These are phyloP conservation scores for Afroboletus lepidellus DNA, from an alignment of 1,284 basidiomycete species.

Conservation along the genomic window DNA sequence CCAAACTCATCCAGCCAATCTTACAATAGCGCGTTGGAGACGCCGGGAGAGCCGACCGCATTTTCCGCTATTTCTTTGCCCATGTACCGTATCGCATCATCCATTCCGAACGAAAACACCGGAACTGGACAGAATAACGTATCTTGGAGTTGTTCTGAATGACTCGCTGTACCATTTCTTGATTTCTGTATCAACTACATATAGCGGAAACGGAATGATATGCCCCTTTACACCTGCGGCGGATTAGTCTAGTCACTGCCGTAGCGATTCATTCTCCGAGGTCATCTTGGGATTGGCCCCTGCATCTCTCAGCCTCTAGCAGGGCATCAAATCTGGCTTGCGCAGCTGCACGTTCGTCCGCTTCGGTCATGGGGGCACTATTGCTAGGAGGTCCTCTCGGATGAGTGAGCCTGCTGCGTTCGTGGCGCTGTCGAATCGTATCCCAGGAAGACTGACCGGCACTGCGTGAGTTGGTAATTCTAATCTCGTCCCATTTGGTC, in stretches of 20 bases:
- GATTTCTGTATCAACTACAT: constrained; percentile 6
- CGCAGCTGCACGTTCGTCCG: constrained; percentile 41
- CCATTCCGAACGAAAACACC: constrained; percentile 8
- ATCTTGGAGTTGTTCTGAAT: constrained; percentile 16
- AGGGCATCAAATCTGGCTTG: constrained; percentile 60
- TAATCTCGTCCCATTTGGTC: constrained; percentile 64
- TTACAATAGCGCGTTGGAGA: constrained; percentile 10
- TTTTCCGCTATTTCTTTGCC: constrained; percentile 6
- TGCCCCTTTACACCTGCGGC: neutral
- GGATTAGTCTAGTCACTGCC: neutral
- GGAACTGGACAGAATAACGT: constrained; percentile 5
- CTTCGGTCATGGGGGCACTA: constrained; percentile 11
- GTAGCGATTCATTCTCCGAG: constrained; percentile 2
- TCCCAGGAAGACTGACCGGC: constrained; percentile 62
- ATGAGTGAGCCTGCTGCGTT: constrained; percentile 36
- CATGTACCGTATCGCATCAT: constrained; percentile 7
- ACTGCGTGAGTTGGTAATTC: constrained; percentile 48
- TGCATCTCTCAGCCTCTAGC: constrained; percentile 54
- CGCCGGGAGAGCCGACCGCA: constrained; percentile 5
- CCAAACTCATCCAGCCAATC: constrained; percentile 13
- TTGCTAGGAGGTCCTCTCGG: constrained; percentile 17
- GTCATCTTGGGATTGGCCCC: constrained; percentile 17
- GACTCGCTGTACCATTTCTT: constrained; percentile 2
- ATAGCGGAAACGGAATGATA: constrained; percentile 6
- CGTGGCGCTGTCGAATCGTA: constrained; percentile 57